Base-by-base conservation (phyloP, 306 rosid genomes). In the Potentilla sterilis region DNA sequence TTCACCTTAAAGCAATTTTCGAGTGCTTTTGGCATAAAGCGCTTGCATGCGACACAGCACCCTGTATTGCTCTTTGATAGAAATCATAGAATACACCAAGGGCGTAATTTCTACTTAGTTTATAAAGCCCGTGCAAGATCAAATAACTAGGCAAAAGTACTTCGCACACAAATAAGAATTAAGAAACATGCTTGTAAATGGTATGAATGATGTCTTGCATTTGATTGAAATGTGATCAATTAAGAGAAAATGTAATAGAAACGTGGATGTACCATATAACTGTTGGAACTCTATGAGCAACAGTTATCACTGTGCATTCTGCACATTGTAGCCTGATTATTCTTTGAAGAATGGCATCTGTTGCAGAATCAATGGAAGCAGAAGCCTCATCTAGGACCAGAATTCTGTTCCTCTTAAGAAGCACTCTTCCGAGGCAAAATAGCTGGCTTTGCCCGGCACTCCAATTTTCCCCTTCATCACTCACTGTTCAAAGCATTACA, bases 311-410 rank as follows among this genome's bases (percentile, higher is more conserved):
- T 2, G 96, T 92, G 88, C 96, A 87, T 59, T 82, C 89, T 22
- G 78, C 79, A 62, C 90, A 92, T 74, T 92, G 91, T 67, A 79
- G 78, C 81, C 89, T 82, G 67, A 90, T 92, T 77, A 90, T 78
- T 85, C 54, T 54, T 69, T 88, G 94, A 16, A 90, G 80, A 75
- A 85, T 77, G 14, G 83, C 89, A 74, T 92, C 96, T 3, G 96
- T 92, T 28, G 91, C 83, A 6, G 94, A 85, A 68, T 92, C 96
- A 68, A 90, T 86, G 62, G 94, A 92, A 14, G 96, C 96, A 4
- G 92, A 90, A 41, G 94, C 98, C 83, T 90, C 98, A 74, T 90
- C 98, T 0, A 90, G 82, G 55, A 92, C 89, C 35, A 92, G 91
- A 80, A 90, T 87, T 86, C 68, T 80, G 70, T 85, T 92, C 75